Percentiles rank a stretch among this genome's conserved stretches.
Evolutionary conservation across 495 filamentous ascomycete genomes (phyloP).

Genomic region (Daldinia vernicosa): DNA sequence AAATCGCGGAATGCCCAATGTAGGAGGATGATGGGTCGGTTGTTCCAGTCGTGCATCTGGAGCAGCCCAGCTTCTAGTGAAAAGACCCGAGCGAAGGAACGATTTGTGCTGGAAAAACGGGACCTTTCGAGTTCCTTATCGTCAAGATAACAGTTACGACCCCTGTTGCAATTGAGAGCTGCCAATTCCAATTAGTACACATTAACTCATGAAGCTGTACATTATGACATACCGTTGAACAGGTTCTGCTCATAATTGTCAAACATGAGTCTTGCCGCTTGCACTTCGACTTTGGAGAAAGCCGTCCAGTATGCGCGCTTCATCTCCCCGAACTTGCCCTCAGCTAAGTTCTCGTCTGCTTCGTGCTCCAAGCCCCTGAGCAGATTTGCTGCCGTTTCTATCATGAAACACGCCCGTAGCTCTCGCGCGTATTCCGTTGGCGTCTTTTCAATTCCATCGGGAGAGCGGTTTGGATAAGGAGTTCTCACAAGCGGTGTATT

Average conservation of each 20-base stretch:
- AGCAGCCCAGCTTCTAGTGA: neutral
- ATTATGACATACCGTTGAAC: neutral
- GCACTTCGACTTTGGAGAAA: neutral
- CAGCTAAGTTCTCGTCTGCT: too few relatives aligned
- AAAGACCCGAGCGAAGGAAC: too few relatives aligned
- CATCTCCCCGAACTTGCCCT: too few relatives aligned
- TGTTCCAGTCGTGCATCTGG: too few relatives aligned
- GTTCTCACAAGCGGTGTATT: neutral
- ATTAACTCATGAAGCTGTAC: neutral
- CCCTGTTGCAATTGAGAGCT: neutral
- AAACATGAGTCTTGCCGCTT: neutral
- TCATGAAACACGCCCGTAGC: conserved; percentile 2
- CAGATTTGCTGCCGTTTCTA: conserved; percentile 13
- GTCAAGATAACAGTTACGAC: too few relatives aligned
- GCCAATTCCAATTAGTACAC: neutral
- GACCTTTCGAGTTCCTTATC: too few relatives aligned
- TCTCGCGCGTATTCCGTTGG: neutral
- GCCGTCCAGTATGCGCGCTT: neutral
- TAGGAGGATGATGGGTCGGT: too few relatives aligned
- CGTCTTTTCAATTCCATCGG: neutral
- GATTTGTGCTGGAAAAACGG: too few relatives aligned
- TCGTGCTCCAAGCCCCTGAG: too few relatives aligned
- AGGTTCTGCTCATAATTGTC: neutral
- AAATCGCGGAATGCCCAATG: too few relatives aligned
- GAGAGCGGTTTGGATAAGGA: neutral